Evolutionary conservation across 768 basidiomycete genomes (phyloP), one percentile per base, ranked within the genome.

Genomic region (Sporobolomyces phaffii): DNA sequence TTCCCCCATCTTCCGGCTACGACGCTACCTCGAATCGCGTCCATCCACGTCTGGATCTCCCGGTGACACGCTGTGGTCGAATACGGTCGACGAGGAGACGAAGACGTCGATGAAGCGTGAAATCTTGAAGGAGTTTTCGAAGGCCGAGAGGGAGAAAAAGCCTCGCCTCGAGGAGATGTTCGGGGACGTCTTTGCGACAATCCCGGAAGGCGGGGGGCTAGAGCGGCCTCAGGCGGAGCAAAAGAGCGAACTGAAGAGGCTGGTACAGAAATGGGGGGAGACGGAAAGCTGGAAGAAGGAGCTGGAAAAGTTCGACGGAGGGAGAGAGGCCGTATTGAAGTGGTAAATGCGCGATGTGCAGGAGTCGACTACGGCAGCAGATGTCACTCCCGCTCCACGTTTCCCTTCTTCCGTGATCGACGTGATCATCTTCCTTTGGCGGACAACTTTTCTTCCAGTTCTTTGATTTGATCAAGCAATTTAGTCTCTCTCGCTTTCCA

Each of bases 181-280:
- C 77, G 86, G 83, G 11, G 91, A 94, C 69, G 85, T 94, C 13
- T 94, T 92, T 76, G 89, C 84, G 28, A 69, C 73, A 0, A 44
- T 44, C 28, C 56, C 56, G 15, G 56, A n/a, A 22, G 31, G 43
- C 2, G 89, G 86, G 87, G 89, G 88, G 74, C 78, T 91, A 71
- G 90, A 89, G 75, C 75, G 90, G 82, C 51, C 34, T 41, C 61
- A 64, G 91, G 84, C 77, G 73, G 91, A 93, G 77, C 91, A 97
- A 77, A 81, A 88, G 58, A 84, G 85, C 62, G 93, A 96, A 73
- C 81, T 97, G 33, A 80, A 81, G 24, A 72, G 81, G 38, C 80
- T 97, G 28, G 73, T 96, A 66, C 84, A 81, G 78, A 96, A 96
- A 77, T 97, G 94, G 70, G 90, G 91, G 1, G 75, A 84, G n/a